Evolutionary conservation across 345 rosid species (phyloP).

Genomic region (Lagerstroemia speciosa): DNA sequence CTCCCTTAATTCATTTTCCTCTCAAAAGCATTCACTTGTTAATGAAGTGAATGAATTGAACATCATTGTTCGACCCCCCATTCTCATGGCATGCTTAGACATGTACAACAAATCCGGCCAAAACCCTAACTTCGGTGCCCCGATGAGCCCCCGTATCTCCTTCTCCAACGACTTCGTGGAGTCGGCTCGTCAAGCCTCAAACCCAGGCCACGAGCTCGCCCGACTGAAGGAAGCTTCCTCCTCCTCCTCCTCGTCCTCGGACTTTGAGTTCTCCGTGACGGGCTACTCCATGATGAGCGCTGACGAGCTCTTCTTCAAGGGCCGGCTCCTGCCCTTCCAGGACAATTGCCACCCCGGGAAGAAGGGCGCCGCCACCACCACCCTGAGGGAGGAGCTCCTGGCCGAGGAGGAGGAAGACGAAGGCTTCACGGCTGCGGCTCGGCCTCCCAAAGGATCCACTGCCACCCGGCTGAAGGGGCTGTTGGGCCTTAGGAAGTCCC

Average conservation of each 20-base stretch:
- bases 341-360: constrained; percentile 15
- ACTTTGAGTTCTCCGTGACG: constrained; percentile 82
- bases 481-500: constrained; percentile 26
- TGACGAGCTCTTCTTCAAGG: constrained; percentile 88
- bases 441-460: constrained; percentile 53
- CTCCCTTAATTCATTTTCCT: not conserved
- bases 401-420: constrained; percentile 24
- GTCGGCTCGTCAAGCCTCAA: constrained; percentile 18
- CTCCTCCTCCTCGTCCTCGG: constrained; percentile 7
- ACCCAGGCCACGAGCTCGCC: constrained; percentile 13
- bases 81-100: constrained; percentile 10
- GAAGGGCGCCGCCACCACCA: constrained; percentile 14
- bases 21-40: too few species aligned
- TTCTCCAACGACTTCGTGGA: constrained; percentile 43
- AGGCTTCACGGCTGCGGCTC: constrained; percentile 29
- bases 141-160: constrained; percentile 39
- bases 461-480: constrained; percentile 26
- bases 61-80: not conserved
- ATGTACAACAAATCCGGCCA: constrained; percentile 3
- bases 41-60: not conserved
- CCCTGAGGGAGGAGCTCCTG: constrained; percentile 90
- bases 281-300: constrained; percentile 89
- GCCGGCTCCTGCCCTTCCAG: constrained; percentile 76
- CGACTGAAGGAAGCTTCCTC: not conserved
- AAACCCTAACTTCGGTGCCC: constrained; percentile 8